Conservation (phyloP, 257 asterid genomes). For the Nicotiana tomentosiformis region DNA sequence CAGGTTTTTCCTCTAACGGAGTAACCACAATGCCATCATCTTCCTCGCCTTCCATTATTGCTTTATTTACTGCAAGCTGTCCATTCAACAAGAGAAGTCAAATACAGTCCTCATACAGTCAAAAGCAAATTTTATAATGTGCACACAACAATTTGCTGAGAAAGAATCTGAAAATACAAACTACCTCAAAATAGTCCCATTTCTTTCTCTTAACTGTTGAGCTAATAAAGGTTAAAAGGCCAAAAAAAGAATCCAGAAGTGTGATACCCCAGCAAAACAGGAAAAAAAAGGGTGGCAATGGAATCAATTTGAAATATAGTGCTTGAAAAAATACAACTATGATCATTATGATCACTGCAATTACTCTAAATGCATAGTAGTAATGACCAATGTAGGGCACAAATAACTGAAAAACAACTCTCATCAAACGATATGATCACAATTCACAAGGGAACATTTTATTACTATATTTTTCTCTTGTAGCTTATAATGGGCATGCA, state of each 20-base stretch:
- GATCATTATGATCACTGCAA: background rate
- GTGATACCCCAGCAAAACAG: background rate
- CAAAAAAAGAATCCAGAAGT: background rate
- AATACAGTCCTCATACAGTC: background rate
- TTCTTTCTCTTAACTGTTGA: background rate
- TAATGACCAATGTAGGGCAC: background rate
- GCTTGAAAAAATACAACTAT: background rate
- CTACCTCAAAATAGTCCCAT: background rate
- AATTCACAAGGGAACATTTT: background rate
- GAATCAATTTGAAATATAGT: background rate
- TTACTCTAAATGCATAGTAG: background rate
- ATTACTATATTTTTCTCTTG: background rate
- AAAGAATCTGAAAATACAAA: background rate
- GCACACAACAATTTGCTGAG: background rate
- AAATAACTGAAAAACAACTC: background rate
- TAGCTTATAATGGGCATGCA: background rate
- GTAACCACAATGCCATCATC: slow-evolving; percentile 23
- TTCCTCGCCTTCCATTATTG: slow-evolving; percentile 48
- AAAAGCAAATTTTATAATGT: background rate
- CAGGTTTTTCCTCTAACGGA: slow-evolving; percentile 33
- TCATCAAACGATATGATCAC: background rate
- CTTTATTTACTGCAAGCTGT: slow-evolving; percentile 49
- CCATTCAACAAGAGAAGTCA: slow-evolving; percentile 5
- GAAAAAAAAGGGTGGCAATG: background rate
- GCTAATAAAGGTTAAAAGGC: background rate